These are phyloP conservation scores for Hypsizygus marmoreus DNA, from an alignment of 768 basidiomycete species.

Conservation along the genomic window DNA sequence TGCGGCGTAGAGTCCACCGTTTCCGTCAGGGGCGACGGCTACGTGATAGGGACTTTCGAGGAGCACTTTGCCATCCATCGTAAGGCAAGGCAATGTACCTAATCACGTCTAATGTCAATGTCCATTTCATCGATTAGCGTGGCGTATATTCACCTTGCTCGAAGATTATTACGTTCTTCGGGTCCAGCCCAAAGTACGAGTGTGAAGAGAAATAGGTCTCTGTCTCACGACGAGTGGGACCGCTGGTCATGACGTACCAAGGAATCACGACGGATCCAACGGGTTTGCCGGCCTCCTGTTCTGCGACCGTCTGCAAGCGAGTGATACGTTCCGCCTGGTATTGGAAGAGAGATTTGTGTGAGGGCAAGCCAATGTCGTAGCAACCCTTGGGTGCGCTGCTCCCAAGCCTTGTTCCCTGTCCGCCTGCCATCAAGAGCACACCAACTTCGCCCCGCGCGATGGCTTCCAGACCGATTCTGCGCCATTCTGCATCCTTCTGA, in stretches of 20 bases:
- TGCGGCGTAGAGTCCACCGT: constrained; percentile 96
- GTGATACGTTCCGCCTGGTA: constrained; percentile 96
- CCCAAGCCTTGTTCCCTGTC: constrained; percentile 94
- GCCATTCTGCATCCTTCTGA: constrained; percentile 71
- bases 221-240: constrained; percentile 88
- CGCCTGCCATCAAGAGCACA: constrained; percentile 97
- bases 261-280: constrained; percentile 72
- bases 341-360: constrained; percentile 93
- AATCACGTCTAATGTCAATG: constrained; percentile 10
- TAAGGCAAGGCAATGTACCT: constrained; percentile 96
- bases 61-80: constrained; percentile 91
- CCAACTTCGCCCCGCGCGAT: constrained; percentile 83
- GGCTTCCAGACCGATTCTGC: constrained; percentile 75
- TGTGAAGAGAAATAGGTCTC: constrained; percentile 81
- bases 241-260: constrained; percentile 99
- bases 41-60: constrained; percentile 77
- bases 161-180: constrained; percentile 86
- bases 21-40: constrained; percentile 97
- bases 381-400: constrained; percentile 94
- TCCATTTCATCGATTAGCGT: constrained; percentile 9
- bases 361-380: constrained; percentile 95
- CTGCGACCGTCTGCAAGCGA: constrained; percentile 78
- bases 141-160: constrained; percentile 76
- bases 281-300: constrained; percentile 50
- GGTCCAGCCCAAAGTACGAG: constrained; percentile 78